Evolutionary conservation across 2,329 filamentous ascomycete species (phyloP), one percentile per base, ranked within the genome.

Genomic region (Fusarium haematococcum): DNA sequence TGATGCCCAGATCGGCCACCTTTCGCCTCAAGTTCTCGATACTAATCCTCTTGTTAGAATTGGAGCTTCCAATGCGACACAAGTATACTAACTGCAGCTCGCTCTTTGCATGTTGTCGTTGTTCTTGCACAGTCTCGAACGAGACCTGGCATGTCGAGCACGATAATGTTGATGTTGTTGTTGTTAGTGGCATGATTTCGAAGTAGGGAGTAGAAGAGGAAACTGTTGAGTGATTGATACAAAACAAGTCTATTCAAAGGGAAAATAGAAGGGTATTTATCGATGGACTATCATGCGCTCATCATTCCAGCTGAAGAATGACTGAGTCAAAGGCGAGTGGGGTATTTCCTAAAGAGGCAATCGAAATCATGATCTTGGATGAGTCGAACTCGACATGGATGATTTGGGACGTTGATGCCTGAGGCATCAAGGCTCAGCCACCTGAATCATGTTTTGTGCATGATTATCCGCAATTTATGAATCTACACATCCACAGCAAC

Each of bases 91-190:
- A 57, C 59, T 70, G 59, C 2, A 14, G 2, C 8, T 65, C 59
- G 41, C 54, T 61, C 13, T 69, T 69, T 4, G 60, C 45, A 23
- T 70, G 60, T 6, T 65, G 18, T 25, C 32, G 32, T 8, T 65
- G 43, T 23, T 61, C 43, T 20, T 65, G n/a, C 13, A 39, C 9
- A 2, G n/a, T 50, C 3, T 41, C 39, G 16, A 69, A 70, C 3
- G 33, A 20, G 59, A 61, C 35, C 16, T 35, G 33, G 35, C 66
- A 70, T 3, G n/a, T 48, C 11, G 25, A 39, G 20, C 60, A 68
- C 14, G 25, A 25, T 18, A 63, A n/a, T 57, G 32, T 57, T 27
- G 54, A 18, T 37, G 54, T 52, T 25, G 30, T 52, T 25, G 30
- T 25, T 57, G 54, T 18, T 37, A 23, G 18, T 57, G 54, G 35